These are phyloP conservation scores for Elsinoe fawcettii DNA, from an alignment of 2,329 filamentous ascomycete genomes.

Conservation along the genomic window DNA sequence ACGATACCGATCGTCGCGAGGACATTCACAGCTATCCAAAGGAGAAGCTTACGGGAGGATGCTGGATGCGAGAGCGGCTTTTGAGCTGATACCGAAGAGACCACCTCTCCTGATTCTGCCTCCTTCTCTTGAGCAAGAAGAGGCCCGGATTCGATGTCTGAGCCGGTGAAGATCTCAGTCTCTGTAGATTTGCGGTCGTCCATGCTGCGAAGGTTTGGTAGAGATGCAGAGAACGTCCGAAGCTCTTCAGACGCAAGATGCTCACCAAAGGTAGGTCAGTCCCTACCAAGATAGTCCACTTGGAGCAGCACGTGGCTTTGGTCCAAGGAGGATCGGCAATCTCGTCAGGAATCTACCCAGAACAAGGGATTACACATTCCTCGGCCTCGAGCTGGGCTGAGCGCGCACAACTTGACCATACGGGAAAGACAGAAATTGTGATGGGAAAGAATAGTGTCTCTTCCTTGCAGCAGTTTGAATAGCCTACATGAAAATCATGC, in stretches of 20 bases:
- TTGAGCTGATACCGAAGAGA: background rate
- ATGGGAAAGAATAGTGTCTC: background rate
- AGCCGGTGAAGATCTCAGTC: background rate
- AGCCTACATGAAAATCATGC: background rate
- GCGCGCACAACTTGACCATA: no score
- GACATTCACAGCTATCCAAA: constrained; percentile 18
- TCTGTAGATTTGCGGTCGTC: background rate
- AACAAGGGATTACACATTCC: constrained; percentile 1
- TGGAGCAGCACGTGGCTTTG: background rate
- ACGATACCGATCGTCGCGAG: constrained; percentile 18
- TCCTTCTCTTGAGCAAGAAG: background rate
- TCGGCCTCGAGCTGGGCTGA: background rate
- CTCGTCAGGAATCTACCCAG: background rate
- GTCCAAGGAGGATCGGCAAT: background rate
- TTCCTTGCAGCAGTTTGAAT: background rate
- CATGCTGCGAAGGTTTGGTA: background rate
- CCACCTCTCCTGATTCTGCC: background rate
- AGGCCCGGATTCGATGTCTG: background rate
- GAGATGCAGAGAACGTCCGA: no score
- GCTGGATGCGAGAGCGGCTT: no score
- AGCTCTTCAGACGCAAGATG: no score
- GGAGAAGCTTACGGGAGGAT: constrained; percentile 3
- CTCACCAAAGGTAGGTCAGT: no score
- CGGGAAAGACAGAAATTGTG: no score
- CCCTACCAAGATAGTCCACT: no score